These are phyloP conservation scores for Pseudogymnoascus verrucosus DNA, from an alignment of 2,329 filamentous ascomycete species.

Conservation along the genomic window DNA sequence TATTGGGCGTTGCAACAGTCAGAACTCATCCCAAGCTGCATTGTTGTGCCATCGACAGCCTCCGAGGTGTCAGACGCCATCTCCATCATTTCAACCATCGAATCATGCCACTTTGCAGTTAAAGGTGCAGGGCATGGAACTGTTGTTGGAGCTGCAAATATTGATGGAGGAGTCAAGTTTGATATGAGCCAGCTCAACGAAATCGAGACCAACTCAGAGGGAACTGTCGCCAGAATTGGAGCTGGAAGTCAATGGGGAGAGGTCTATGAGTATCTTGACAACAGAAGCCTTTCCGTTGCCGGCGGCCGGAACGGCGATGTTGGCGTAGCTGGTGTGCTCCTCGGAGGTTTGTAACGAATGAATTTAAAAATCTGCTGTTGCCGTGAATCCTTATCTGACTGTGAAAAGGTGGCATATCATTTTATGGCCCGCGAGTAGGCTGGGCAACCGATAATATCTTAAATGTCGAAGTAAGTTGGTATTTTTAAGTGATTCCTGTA, in stretches of 20 bases:
- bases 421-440: background rate
- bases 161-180: conserved; percentile 12
- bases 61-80: conserved; percentile 10
- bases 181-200: conserved; percentile 11
- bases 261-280: conserved; percentile 10
- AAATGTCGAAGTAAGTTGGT: conserved; percentile 6
- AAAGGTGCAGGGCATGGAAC: conserved; percentile 9
- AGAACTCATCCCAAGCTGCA: conserved; percentile 7
- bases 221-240: conserved; percentile 5
- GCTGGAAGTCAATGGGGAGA: conserved; percentile 9
- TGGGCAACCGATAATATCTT: conserved; percentile 10
- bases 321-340: conserved; percentile 12
- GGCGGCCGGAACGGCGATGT: conserved; percentile 12
- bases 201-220: background rate
- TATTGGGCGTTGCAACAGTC: background rate
- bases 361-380: no score
- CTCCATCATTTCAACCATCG: conserved; percentile 24
- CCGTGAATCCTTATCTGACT: background rate
- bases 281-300: conserved; percentile 8
- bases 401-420: conserved; percentile 10
- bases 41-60: conserved; percentile 3
- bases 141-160: conserved; percentile 10
- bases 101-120: conserved; percentile 10
- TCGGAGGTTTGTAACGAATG: conserved; percentile 5
- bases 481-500: background rate